These are phyloP conservation scores for Kurtzmaniella quercitrusa DNA, from an alignment of 1,139 yeast genomes.

Conservation along the genomic window DNA sequence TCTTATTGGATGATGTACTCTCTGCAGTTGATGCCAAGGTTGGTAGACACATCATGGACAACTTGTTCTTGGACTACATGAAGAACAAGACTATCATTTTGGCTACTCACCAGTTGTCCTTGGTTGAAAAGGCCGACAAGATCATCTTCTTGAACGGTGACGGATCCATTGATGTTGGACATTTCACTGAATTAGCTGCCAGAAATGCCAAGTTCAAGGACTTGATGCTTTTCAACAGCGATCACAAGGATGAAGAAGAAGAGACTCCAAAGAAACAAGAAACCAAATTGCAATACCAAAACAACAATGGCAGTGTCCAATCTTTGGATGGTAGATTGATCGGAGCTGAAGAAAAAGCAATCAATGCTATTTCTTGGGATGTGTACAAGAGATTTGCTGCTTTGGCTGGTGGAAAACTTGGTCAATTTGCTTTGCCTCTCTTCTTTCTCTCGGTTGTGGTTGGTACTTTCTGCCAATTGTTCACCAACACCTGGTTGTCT, in stretches of 20 bases:
- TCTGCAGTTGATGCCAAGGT: conserved; percentile 85
- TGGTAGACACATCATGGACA: conserved; percentile 65
- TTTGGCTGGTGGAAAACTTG: conserved; percentile 39
- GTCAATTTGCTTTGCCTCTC: conserved; percentile 27
- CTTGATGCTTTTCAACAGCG: conserved; percentile 41
- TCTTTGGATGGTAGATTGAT: conserved; percentile 22
- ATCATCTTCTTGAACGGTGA: conserved; percentile 58
- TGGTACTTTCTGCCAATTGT: conserved; percentile 33
- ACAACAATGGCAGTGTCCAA: conserved; percentile 19
- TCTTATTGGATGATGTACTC: conserved; percentile 70
- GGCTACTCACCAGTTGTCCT: conserved; percentile 76
- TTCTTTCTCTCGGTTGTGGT: conserved; percentile 37
- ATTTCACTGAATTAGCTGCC: conserved; percentile 38
- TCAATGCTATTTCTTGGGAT: conserved; percentile 37
- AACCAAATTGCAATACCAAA: conserved; percentile 45
- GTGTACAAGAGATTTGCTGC: conserved; percentile 31
- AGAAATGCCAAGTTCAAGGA: conserved; percentile 42
- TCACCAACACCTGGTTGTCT: conserved; percentile 40
- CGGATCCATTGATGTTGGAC: conserved; percentile 55
- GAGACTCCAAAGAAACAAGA: conserved; percentile 34
- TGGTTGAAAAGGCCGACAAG: conserved; percentile 59
- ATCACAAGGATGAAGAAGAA: conserved; percentile 14
- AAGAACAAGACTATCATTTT: conserved; percentile 57
- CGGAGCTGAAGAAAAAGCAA: conserved; percentile 35
- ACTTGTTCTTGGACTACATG: conserved; percentile 56